Percentiles rank a stretch among this genome's conserved stretches.
These are phyloP conservation scores for Fusarium sp. DNA, from an alignment of 2,329 filamentous ascomycete genomes.

Conservation along the genomic window DNA sequence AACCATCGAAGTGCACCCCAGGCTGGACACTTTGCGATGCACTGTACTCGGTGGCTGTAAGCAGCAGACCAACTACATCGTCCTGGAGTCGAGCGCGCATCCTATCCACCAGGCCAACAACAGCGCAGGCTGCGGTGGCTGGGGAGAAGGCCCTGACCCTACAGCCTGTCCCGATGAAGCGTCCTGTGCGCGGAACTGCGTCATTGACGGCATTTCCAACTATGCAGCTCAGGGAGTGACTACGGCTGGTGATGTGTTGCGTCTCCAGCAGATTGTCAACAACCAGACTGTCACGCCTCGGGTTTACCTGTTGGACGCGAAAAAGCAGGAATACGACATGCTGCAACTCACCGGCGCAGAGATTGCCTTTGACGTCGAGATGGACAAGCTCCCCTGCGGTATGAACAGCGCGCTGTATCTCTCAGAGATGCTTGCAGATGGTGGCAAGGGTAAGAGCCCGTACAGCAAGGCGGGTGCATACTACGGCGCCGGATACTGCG, in stretches of 20 bases:
- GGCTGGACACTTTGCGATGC: slow-evolving; percentile 63
- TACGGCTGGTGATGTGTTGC: slow-evolving; percentile 48
- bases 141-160: slow-evolving; percentile 51
- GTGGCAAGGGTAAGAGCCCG: slow-evolving; percentile 61
- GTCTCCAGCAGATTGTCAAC: slow-evolving; percentile 42
- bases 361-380: slow-evolving; percentile 74
- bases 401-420: slow-evolving; percentile 76
- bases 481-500: slow-evolving; percentile 73
- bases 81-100: slow-evolving; percentile 61
- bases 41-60: slow-evolving; percentile 62
- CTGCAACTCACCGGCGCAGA: slow-evolving; percentile 70
- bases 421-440: slow-evolving; percentile 65
- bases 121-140: slow-evolving; percentile 41
- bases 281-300: slow-evolving; percentile 53
- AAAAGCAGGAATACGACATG: slow-evolving; percentile 67
- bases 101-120: slow-evolving; percentile 56
- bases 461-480: slow-evolving; percentile 67
- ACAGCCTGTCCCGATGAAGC: slow-evolving; percentile 61
- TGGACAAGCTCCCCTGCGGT: slow-evolving; percentile 72
- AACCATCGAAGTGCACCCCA: slow-evolving; percentile 60
- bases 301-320: slow-evolving; percentile 67
- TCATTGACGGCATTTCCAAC: slow-evolving; percentile 61
- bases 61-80: slow-evolving; percentile 58
- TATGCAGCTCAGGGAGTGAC: slow-evolving; percentile 54
- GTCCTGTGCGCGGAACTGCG: slow-evolving; percentile 65